These are phyloP conservation scores for Peziza echinospora DNA, from an alignment of 495 filamentous ascomycete species.

Conservation along the genomic window DNA sequence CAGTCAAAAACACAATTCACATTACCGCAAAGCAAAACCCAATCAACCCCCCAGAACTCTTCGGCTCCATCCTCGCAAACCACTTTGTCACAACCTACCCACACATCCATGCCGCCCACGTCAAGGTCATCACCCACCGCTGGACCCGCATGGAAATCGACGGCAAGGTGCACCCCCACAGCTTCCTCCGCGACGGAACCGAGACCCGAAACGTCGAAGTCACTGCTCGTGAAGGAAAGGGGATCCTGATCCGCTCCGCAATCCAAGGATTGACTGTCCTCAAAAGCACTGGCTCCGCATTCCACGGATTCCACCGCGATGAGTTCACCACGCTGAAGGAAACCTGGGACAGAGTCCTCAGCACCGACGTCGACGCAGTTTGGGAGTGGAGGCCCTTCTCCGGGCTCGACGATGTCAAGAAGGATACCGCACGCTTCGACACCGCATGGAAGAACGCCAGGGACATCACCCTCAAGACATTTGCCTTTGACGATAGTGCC, in stretches of 20 bases:
- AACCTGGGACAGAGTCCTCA: constrained; percentile 84
- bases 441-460: constrained; percentile 52
- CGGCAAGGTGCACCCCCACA: constrained; percentile 87
- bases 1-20: constrained; percentile 94
- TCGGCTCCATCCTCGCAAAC: constrained; percentile 56
- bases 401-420: constrained; percentile 43
- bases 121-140: constrained; percentile 62
- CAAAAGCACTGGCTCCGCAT: constrained; percentile 92
- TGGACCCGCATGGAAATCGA: constrained; percentile 82
- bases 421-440: constrained; percentile 46
- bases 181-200: constrained; percentile 70
- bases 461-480: constrained; percentile 67
- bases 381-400: constrained; percentile 68
- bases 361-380: constrained; percentile 65
- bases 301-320: constrained; percentile 81
- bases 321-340: constrained; percentile 80
- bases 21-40: constrained; percentile 85
- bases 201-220: constrained; percentile 65
- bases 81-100: constrained; percentile 77
- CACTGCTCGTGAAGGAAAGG: constrained; percentile 23
- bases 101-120: constrained; percentile 65
- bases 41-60: constrained; percentile 82
- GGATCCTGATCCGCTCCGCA: constrained; percentile 49
- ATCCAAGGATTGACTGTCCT: constrained; percentile 65
- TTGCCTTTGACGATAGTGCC: constrained; percentile 76